Conservation (phyloP, 2,329 filamentous ascomycete genomes). For the Chrysoporthe puriensis region DNA sequence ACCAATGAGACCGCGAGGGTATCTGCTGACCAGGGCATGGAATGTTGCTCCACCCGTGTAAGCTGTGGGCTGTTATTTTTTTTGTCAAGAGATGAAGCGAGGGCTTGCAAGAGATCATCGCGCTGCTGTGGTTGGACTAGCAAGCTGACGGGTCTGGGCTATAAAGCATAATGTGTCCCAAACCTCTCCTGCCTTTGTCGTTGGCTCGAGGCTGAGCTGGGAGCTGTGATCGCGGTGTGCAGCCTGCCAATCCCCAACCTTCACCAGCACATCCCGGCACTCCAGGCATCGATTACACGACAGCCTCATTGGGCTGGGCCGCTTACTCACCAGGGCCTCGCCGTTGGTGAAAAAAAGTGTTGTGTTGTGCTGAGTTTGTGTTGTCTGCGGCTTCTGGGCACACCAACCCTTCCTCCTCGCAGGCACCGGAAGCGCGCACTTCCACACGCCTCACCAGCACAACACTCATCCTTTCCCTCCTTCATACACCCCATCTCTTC, state of each 20-base stretch:
- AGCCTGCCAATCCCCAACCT: background rate
- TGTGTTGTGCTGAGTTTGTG: background rate
- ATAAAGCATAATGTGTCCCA: background rate
- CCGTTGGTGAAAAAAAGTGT: background rate
- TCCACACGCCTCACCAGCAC: background rate
- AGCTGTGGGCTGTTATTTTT: background rate
- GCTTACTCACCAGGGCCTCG: background rate
- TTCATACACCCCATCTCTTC: background rate
- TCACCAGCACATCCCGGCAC: background rate
- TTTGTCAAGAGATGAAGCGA: background rate
- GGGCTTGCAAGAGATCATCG: background rate
- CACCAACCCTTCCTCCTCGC: background rate
- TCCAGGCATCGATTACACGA: background rate
- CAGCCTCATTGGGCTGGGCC: background rate
- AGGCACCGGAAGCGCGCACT: background rate
- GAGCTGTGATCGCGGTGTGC: background rate
- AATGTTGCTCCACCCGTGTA: background rate
- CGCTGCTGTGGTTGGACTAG: background rate
- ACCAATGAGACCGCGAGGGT: slow-evolving; percentile 8
- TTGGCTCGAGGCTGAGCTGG: background rate
- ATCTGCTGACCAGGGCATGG: slow-evolving; percentile 7
- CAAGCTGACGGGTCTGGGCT: background rate
- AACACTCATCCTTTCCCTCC: background rate
- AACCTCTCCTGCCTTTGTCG: background rate
- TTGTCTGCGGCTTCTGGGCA: background rate